Evolutionary conservation across 192 early-diverging fungal genomes (phyloP).

Genomic region (Rhizophagus prolifer): DNA sequence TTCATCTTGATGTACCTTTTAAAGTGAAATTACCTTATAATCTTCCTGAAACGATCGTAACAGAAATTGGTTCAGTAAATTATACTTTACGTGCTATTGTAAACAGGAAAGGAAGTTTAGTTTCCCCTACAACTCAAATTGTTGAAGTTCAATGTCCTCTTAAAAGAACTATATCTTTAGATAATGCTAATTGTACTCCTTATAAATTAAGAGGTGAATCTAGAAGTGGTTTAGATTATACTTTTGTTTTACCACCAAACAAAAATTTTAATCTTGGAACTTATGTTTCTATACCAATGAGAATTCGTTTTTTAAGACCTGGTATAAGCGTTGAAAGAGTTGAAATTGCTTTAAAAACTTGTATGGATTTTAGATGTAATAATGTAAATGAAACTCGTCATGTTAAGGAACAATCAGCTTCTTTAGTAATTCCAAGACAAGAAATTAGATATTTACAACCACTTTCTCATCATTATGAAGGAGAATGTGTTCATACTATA

Average conservation of each 20-base stretch:
- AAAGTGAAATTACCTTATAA: slow-evolving; percentile 26
- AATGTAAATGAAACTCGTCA: slow-evolving; percentile 30
- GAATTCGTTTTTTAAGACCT: slow-evolving; percentile 20
- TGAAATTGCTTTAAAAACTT: slow-evolving; percentile 24
- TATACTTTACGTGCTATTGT: slow-evolving; percentile 22
- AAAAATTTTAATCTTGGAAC: slow-evolving; percentile 27
- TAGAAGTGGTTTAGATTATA: slow-evolving; percentile 21
- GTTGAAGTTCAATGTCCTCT: slow-evolving; percentile 22
- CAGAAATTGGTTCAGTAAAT: slow-evolving; percentile 12
- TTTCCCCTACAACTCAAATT: not conserved
- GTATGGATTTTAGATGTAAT: slow-evolving; percentile 30
- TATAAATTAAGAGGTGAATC: slow-evolving; percentile 30
- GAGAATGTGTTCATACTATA: slow-evolving; percentile 27
- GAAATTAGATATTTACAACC: slow-evolving; percentile 24
- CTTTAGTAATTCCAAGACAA: slow-evolving; percentile 5
- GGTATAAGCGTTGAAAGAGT: slow-evolving; percentile 30
- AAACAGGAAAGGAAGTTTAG: slow-evolving; percentile 1
- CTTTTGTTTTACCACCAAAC: slow-evolving; percentile 26
- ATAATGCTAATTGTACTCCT: not conserved
- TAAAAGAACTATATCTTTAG: slow-evolving; percentile 3
- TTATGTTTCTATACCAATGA: slow-evolving; percentile 26
- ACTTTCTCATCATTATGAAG: not conserved
- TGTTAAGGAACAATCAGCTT: slow-evolving; percentile 8
- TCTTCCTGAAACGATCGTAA: slow-evolving; percentile 20
- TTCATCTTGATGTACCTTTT: slow-evolving; percentile 13